Percentiles rank a stretch among this genome's conserved stretches.
phyloP scores from a whole-genome alignment of 495 filamentous ascomycete species.

The Xylaria cubensis region DNA sequence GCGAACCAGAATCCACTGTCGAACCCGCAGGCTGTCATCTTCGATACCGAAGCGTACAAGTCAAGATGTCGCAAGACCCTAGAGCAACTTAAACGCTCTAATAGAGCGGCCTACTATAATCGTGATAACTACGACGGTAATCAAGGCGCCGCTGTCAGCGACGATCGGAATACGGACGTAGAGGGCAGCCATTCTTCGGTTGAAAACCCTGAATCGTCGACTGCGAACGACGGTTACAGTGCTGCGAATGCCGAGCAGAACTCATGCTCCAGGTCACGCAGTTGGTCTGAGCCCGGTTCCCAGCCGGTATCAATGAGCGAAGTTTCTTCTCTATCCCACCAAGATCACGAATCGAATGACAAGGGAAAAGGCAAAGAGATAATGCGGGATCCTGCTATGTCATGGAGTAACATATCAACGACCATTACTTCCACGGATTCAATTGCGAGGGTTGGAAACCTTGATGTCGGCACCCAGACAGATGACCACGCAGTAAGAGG shows the following conservation, averaged over 20 bases:
- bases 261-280: background rate
- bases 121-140: background rate
- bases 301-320: background rate
- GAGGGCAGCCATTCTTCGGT: background rate
- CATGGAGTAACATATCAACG: background rate
- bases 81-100: slow-evolving; percentile 11
- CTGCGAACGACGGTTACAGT: background rate
- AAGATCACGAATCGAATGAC: too few relatives aligned
- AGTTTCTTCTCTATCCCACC: background rate
- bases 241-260: background rate
- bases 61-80: background rate
- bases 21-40: background rate
- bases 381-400: background rate
- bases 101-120: slow-evolving; percentile 11
- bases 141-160: background rate
- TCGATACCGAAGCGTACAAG: background rate
- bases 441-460: background rate
- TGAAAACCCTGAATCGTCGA: background rate
- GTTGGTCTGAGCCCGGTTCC: background rate
- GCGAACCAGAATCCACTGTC: background rate
- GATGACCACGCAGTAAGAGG: background rate
- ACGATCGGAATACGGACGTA: background rate
- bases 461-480: too few relatives aligned
- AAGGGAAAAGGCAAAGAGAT: background rate
- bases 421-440: background rate